phyloP scores from a whole-genome alignment of 768 basidiomycete species.

The Leucocoprinus sp. region DNA sequence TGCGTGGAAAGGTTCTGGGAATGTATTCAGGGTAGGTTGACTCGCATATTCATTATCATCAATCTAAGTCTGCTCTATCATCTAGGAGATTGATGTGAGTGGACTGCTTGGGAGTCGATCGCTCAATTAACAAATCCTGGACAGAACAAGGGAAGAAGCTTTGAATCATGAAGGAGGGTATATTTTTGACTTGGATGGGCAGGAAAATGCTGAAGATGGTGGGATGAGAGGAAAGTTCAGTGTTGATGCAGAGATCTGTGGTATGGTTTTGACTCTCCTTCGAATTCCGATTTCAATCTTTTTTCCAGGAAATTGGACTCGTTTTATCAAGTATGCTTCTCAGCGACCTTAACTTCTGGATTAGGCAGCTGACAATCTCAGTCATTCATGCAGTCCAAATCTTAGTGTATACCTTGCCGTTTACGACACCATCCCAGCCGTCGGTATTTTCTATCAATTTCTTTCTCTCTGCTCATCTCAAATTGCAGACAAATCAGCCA shows the following conservation, averaged over 20 bases:
- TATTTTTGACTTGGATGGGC: conserved; percentile 57
- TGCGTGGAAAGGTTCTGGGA: conserved; percentile 53
- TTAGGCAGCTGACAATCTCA: conserved; percentile 19
- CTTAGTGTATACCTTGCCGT: conserved; percentile 48
- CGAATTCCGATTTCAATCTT: background rate
- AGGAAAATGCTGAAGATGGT: conserved; percentile 31
- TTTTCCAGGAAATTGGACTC: conserved; percentile 61
- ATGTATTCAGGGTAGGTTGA: conserved; percentile 55
- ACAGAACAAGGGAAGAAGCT: conserved; percentile 37
- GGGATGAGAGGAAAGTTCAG: conserved; percentile 32
- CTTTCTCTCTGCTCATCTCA: background rate
- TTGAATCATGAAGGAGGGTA: conserved; percentile 32
- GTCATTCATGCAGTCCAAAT: conserved; percentile 64
- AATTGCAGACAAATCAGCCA: conserved; percentile 43
- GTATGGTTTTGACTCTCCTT: conserved; percentile 26
- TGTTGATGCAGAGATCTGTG: conserved; percentile 45
- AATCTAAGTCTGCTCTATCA: background rate
- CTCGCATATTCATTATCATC: background rate
- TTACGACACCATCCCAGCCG: conserved; percentile 53
- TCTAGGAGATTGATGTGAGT: conserved; percentile 7
- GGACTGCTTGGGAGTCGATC: background rate
- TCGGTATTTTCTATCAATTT: conserved; percentile 19
- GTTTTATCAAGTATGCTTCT: conserved; percentile 57
- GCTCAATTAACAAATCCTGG: background rate
- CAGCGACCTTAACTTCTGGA: background rate